phyloP scores from a whole-genome alignment of 495 filamentous ascomycete species.

The Staphylotrichum longicolle region DNA sequence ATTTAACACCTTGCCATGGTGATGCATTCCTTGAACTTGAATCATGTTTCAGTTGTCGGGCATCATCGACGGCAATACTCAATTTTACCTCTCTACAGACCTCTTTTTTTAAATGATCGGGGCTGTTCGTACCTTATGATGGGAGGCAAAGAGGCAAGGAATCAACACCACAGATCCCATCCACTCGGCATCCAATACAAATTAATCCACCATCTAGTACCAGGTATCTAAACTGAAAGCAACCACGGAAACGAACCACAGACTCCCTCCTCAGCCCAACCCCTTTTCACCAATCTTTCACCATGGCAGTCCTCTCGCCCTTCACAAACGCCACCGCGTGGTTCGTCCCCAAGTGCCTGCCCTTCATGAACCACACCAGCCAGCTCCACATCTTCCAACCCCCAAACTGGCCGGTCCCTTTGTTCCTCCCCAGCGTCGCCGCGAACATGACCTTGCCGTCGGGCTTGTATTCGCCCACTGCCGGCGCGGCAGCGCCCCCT shows the following conservation, averaged over 20 bases:
- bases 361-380: conserved; percentile 50
- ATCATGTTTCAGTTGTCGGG: no score
- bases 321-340: conserved; percentile 21
- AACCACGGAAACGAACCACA: background rate
- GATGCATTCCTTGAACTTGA: background rate
- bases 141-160: no score
- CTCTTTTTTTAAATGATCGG: no score
- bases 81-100: background rate
- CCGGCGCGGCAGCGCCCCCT: background rate
- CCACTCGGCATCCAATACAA: no score
- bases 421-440: conserved; percentile 46
- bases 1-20: background rate
- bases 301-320: conserved; percentile 23
- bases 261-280: no score
- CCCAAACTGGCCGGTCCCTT: conserved; percentile 53
- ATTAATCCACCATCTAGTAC: background rate
- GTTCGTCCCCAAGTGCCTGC: conserved; percentile 34
- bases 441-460: conserved; percentile 29
- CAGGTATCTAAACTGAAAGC: background rate
- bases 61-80: background rate
- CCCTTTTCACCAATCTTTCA: conserved; percentile 21
- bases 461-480: conserved; percentile 24
- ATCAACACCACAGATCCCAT: no score
- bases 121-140: no score
- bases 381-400: conserved; percentile 43